Percentiles rank a stretch among this genome's conserved stretches.
phyloP scores from a whole-genome alignment of 2,329 filamentous ascomycete genomes.

The Thielaviopsis musarum region DNA sequence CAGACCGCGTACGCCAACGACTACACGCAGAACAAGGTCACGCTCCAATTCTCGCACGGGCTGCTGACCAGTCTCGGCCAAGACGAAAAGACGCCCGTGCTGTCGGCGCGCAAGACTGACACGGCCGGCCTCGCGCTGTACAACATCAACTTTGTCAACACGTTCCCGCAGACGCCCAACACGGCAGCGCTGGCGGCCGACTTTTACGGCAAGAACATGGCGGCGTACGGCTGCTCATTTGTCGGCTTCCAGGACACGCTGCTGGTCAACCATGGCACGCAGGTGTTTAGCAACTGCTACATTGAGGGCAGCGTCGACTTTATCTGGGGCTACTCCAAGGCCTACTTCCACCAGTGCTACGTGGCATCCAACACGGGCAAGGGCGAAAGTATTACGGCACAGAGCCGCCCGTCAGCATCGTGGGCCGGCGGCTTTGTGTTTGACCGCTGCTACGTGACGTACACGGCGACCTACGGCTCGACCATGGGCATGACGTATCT shows the following conservation, averaged over 20 bases:
- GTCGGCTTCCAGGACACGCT: slow-evolving; percentile 34
- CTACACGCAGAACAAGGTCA: slow-evolving; percentile 42
- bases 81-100: slow-evolving; percentile 35
- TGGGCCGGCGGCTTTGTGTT: slow-evolving; percentile 21
- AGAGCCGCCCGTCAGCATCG: slow-evolving; percentile 17
- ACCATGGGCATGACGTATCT: slow-evolving; percentile 26
- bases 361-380: slow-evolving; percentile 21
- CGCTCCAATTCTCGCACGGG: slow-evolving; percentile 24
- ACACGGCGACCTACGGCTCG: slow-evolving; percentile 4
- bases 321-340: slow-evolving; percentile 18
- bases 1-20: slow-evolving; percentile 34
- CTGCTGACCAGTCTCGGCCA: neutral
- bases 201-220: slow-evolving; percentile 8
- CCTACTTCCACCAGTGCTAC: slow-evolving; percentile 22
- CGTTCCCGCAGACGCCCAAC: slow-evolving; percentile 28
- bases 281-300: slow-evolving; percentile 28
- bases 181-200: slow-evolving; percentile 29
- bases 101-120: slow-evolving; percentile 18
- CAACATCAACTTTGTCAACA: slow-evolving; percentile 39
- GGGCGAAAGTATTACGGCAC: slow-evolving; percentile 19
- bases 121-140: slow-evolving; percentile 41
- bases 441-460: slow-evolving; percentile 16
- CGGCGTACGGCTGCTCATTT: slow-evolving; percentile 26
- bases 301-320: slow-evolving; percentile 32
- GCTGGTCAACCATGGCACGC: slow-evolving; percentile 27